These are phyloP conservation scores for Colletotrichum falcatum DNA, from an alignment of 2,329 filamentous ascomycete genomes.

Conservation along the genomic window DNA sequence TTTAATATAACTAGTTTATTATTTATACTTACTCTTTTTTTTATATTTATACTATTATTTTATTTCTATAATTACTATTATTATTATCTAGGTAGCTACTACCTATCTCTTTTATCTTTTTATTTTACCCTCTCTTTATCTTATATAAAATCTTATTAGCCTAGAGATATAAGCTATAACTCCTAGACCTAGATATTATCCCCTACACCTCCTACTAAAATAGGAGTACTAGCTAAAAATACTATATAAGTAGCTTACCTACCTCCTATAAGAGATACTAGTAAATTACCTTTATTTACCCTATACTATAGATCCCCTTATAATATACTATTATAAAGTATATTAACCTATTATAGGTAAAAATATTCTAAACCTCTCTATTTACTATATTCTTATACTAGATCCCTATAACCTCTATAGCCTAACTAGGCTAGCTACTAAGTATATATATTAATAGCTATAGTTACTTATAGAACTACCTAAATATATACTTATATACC, in stretches of 20 bases:
- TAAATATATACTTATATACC: background rate
- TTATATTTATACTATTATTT: background rate
- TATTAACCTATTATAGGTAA: background rate
- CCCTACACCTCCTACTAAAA: background rate
- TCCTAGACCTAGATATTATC: background rate
- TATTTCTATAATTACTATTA: background rate
- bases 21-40: background rate
- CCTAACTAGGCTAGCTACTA: background rate
- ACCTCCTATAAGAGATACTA: background rate
- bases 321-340: background rate
- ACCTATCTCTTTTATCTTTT: background rate
- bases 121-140: background rate
- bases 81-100: background rate
- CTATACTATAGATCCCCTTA: background rate
- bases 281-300: background rate
- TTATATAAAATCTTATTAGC: background rate
- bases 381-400: background rate
- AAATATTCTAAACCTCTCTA: background rate
- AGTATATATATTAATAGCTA: background rate
- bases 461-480: background rate
- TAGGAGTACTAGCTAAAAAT: background rate
- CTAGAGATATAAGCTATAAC: background rate
- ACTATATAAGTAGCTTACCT: background rate
- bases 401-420: background rate
- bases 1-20: background rate